Evolutionary conservation across 768 basidiomycete genomes (phyloP).

Genomic region (Coprinopsis sp.): DNA sequence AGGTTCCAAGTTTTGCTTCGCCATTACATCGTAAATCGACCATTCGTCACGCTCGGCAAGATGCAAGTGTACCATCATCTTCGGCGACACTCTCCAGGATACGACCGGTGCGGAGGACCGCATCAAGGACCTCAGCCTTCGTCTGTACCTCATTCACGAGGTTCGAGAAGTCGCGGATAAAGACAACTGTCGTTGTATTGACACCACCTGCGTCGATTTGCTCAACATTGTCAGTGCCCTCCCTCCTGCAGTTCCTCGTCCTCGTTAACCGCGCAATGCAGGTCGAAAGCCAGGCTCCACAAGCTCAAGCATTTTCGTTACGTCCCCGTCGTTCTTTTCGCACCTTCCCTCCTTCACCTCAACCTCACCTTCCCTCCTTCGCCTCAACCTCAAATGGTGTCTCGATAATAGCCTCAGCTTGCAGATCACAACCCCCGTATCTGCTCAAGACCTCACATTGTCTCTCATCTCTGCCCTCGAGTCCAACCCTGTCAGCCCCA

Average conservation of each 20-base stretch:
- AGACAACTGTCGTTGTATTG: conserved; percentile 80
- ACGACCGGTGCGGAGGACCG: conserved; percentile 69
- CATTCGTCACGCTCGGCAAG: conserved; percentile 64
- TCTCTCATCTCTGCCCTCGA: conserved; percentile 93
- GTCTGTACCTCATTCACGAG: conserved; percentile 69
- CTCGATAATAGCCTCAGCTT: conserved; percentile 94
- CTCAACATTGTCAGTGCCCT: conserved; percentile 62
- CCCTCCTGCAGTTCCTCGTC: conserved; percentile 3
- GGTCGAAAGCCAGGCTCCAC: conserved; percentile 86
- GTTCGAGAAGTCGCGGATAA: conserved; percentile 81
- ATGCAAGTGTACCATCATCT: conserved; percentile 88
- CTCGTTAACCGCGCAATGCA: conserved; percentile 24
- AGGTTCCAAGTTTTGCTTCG: conserved; percentile 96
- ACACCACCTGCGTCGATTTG: conserved; percentile 94
- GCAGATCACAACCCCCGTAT: too few relatives aligned
- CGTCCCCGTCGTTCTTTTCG: conserved; percentile 90
- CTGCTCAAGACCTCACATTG: too few relatives aligned
- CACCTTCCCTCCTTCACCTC: too few relatives aligned
- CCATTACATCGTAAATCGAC: conserved; percentile 82
- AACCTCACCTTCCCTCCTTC: too few relatives aligned
- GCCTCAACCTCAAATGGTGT: conserved; percentile 89
- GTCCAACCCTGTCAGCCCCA: conserved; percentile 87
- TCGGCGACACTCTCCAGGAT: conserved; percentile 82
- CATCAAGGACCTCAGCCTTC: conserved; percentile 75
- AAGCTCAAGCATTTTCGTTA: conserved; percentile 94